Evolutionary conservation across 306 rosid species (phyloP).

Genomic region (Hylodesmum podocarpum): DNA sequence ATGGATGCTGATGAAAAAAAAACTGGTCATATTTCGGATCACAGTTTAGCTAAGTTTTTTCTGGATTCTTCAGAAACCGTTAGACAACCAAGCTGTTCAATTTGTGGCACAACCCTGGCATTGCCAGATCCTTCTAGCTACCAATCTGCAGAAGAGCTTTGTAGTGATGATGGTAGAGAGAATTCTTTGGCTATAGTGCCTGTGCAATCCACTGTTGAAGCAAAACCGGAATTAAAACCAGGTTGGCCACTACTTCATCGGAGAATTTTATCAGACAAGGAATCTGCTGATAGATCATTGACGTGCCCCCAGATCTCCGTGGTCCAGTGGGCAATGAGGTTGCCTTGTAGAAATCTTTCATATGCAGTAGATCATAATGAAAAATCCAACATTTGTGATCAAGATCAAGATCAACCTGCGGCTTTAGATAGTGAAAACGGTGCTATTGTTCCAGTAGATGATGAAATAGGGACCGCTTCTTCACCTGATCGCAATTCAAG

Average conservation of each 20-base stretch:
- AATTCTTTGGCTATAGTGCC: slow-evolving; percentile 77
- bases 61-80: slow-evolving; percentile 41
- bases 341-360: slow-evolving; percentile 61
- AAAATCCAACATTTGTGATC: slow-evolving; percentile 30
- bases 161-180: slow-evolving; percentile 35
- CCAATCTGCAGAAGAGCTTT: slow-evolving; percentile 45
- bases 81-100: slow-evolving; percentile 46
- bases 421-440: slow-evolving; percentile 64
- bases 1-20: slow-evolving; percentile 13
- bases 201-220: slow-evolving; percentile 46
- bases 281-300: slow-evolving; percentile 31
- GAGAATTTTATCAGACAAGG: slow-evolving; percentile 34
- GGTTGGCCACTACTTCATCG: slow-evolving; percentile 94
- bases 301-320: slow-evolving; percentile 55
- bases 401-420: slow-evolving; percentile 37
- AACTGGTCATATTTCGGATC: slow-evolving; percentile 38
- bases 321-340: slow-evolving; percentile 96
- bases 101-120: slow-evolving; percentile 47
- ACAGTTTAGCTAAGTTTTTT: slow-evolving; percentile 51
- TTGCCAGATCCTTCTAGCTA: slow-evolving; percentile 36
- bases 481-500: slow-evolving; percentile 44
- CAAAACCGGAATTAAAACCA: slow-evolving; percentile 57
- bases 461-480: slow-evolving; percentile 36
- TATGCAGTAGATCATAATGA: slow-evolving; percentile 33
- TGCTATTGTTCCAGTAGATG: slow-evolving; percentile 69